These are phyloP conservation scores for Pichia exigua DNA, from an alignment of 805 yeast species.

Conservation along the genomic window DNA sequence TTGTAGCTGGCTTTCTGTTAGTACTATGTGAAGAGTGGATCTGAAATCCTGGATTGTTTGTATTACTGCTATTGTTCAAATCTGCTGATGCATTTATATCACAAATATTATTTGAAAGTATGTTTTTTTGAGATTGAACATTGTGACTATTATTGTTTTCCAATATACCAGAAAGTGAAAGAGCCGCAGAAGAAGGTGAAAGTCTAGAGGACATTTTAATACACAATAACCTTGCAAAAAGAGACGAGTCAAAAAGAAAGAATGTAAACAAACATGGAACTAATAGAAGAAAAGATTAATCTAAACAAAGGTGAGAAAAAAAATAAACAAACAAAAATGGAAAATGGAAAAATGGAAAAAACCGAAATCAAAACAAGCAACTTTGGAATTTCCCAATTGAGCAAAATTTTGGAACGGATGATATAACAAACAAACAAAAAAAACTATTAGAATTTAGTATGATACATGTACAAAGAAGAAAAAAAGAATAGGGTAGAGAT, in stretches of 20 bases:
- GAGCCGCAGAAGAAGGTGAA: not conserved
- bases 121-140: not conserved
- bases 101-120: not conserved
- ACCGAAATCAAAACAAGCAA: not conserved
- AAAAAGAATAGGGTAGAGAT: not conserved
- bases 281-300: not conserved
- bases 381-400: no score
- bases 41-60: not conserved
- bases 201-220: not conserved
- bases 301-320: not conserved
- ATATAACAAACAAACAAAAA: not conserved
- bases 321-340: not conserved
- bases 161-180: not conserved
- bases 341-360: not conserved
- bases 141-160: not conserved
- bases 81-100: not conserved
- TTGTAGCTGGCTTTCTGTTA: not conserved
- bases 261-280: not conserved
- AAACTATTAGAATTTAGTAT: no score
- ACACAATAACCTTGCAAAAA: not conserved
- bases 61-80: not conserved
- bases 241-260: not conserved
- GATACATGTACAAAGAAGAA: not conserved
- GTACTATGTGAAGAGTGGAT: not conserved
- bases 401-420: no score